Evolutionary conservation across 169 alveolate genomes (phyloP).

Genomic region (Besnoitia besnoiti): DNA sequence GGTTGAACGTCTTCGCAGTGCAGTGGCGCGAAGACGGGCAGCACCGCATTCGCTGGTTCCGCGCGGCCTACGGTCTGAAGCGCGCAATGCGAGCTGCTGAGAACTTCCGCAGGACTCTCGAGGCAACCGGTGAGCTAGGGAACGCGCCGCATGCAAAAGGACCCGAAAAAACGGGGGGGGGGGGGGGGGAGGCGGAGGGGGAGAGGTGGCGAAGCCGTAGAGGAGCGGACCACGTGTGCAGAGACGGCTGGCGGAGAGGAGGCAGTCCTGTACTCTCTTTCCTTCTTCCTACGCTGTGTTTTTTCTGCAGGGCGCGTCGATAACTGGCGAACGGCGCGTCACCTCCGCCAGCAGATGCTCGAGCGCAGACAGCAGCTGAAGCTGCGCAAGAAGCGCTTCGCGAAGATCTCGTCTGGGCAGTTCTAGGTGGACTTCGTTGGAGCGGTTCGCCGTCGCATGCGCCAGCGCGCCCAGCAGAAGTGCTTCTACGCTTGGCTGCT

Average conservation of each 20-base stretch:
- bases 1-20: slow-evolving; percentile 84
- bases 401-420: slow-evolving; percentile 63
- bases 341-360: slow-evolving; percentile 29
- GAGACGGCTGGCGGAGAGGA: background rate
- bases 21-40: slow-evolving; percentile 86
- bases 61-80: slow-evolving; percentile 84
- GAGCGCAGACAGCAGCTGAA: slow-evolving; percentile 41
- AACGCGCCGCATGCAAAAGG: background rate
- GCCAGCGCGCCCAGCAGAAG: too few species aligned
- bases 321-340: slow-evolving; percentile 61
- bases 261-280: background rate
- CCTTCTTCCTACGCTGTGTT: background rate
- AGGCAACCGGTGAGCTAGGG: slow-evolving; percentile 71
- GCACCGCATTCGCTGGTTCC: slow-evolving; percentile 83
- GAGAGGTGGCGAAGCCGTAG: background rate
- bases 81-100: slow-evolving; percentile 87
- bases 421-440: slow-evolving; percentile 47
- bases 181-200: background rate
- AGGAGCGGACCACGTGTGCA: background rate
- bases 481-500: too few species aligned
- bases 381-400: slow-evolving; percentile 56
- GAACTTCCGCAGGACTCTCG: slow-evolving; percentile 74
- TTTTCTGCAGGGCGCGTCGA: slow-evolving; percentile 69
- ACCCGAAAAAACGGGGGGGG: background rate
- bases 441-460: too few species aligned